A percentile compares a stretch with the other conserved stretches of the same genome.
Conservation (phyloP, 805 yeast genomes). For the Metschnikowia kunwiensis region DNA sequence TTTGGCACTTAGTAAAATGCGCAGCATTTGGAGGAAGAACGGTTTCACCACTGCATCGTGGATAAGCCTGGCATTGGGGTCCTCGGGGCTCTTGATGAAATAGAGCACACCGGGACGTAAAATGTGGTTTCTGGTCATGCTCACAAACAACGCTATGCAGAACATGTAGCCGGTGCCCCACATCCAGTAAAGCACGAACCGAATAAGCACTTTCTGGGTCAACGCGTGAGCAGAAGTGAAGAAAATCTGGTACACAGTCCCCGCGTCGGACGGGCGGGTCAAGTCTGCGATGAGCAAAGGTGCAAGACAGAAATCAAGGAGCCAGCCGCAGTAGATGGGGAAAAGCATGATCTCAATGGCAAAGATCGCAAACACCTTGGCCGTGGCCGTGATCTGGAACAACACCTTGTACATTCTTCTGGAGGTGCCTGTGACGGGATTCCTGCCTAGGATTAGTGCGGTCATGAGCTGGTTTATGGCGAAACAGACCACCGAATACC, state of each 20-base stretch:
- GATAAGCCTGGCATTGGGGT: slow-evolving; percentile 80
- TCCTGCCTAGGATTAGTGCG: slow-evolving; percentile 27
- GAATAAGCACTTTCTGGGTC: slow-evolving; percentile 21
- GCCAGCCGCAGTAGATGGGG: slow-evolving; percentile 82
- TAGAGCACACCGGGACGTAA: slow-evolving; percentile 86
- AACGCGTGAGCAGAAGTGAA: slow-evolving; percentile 21
- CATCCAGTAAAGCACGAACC: slow-evolving; percentile 48
- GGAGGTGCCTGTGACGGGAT: slow-evolving; percentile 49
- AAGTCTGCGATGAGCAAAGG: slow-evolving; percentile 44
- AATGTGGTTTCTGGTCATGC: slow-evolving; percentile 70
- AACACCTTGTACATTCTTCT: slow-evolving; percentile 51
- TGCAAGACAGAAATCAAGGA: slow-evolving; percentile 64
- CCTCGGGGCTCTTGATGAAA: slow-evolving; percentile 92
- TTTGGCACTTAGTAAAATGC: slow-evolving; percentile 68
- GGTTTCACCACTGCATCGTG: slow-evolving; percentile 86
- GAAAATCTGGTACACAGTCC: slow-evolving; percentile 19
- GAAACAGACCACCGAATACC: slow-evolving; percentile 29
- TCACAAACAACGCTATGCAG: slow-evolving; percentile 78
- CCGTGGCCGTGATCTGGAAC: slow-evolving; percentile 55
- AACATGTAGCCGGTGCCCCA: slow-evolving; percentile 86
- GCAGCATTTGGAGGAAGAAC: slow-evolving; percentile 63
- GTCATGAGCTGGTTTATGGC: slow-evolving; percentile 29
- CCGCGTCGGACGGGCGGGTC: slow-evolving; percentile 1
- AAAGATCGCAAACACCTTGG: slow-evolving; percentile 73
- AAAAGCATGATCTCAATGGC: slow-evolving; percentile 78